Evolutionary conservation across 495 filamentous ascomycete species (phyloP).

Genomic region (Entonaema liquescens): DNA sequence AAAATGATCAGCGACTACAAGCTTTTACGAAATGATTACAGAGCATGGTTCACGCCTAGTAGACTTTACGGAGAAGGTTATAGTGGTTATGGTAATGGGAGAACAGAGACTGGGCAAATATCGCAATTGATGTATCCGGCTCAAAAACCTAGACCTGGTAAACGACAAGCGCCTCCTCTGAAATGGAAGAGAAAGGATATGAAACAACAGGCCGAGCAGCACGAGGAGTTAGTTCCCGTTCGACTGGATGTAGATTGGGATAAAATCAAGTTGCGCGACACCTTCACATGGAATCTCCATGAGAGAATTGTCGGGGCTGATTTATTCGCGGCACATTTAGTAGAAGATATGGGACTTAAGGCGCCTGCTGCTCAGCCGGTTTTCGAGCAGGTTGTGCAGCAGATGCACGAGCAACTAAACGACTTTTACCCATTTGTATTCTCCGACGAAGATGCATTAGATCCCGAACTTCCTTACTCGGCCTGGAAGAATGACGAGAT

Average conservation of each 20-base stretch:
- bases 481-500: constrained; percentile 99
- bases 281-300: constrained; percentile 98
- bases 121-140: constrained; percentile 75
- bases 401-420: constrained; percentile 86
- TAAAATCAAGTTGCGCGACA: constrained; percentile 94
- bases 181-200: constrained; percentile 79
- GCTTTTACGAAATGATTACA: constrained; percentile 58
- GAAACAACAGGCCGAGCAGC: constrained; percentile 83
- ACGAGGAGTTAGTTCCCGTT: constrained; percentile 90
- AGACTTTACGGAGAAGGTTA: constrained; percentile 78
- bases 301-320: constrained; percentile 82
- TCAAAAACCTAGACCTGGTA: constrained; percentile 75
- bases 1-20: constrained; percentile 59
- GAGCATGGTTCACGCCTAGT: constrained; percentile 55
- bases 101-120: constrained; percentile 68
- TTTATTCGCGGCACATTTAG: constrained; percentile 83
- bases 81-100: constrained; percentile 85
- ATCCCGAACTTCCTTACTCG: constrained; percentile 87
- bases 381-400: constrained; percentile 77
- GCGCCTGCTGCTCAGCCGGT: constrained; percentile 72
- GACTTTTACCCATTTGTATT: constrained; percentile 92
- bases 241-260: constrained; percentile 95
- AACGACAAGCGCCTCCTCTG: constrained; percentile 73
- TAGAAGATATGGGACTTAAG: constrained; percentile 86
- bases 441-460: constrained; percentile 88